phyloP scores from a whole-genome alignment of 352 stramenopile species.

The Phytophthora aleatoria region DNA sequence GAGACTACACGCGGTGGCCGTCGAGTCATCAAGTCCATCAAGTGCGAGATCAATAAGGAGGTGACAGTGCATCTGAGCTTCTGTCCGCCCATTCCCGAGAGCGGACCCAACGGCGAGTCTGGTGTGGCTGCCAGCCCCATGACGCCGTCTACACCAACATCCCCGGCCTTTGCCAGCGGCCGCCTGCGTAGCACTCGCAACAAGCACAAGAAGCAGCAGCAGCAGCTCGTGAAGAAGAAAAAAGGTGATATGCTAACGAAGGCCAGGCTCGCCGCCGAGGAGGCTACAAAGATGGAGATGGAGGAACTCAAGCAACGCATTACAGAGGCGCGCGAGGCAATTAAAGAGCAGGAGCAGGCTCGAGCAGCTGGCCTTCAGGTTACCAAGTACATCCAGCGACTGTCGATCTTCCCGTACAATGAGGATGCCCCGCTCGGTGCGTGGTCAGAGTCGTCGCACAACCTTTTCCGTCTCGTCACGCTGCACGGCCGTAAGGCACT shows the following conservation, averaged over 20 bases:
- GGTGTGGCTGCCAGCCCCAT: constrained; percentile 85
- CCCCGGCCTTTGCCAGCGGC: constrained; percentile 69
- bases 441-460: constrained; percentile 83
- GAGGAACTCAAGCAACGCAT: constrained; percentile 87
- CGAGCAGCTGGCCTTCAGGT: constrained; percentile 74
- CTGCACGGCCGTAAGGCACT: constrained; percentile 79
- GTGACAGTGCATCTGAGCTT: constrained; percentile 85
- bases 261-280: constrained; percentile 82
- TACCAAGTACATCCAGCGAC: constrained; percentile 87
- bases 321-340: constrained; percentile 72
- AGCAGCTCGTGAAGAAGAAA: constrained; percentile 88
- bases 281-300: constrained; percentile 89
- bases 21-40: constrained; percentile 87
- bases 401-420: constrained; percentile 83
- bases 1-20: constrained; percentile 84
- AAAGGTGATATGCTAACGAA: constrained; percentile 89
- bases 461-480: constrained; percentile 79
- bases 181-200: constrained; percentile 78
- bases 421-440: constrained; percentile 75
- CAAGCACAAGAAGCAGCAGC: constrained; percentile 85
- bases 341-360: constrained; percentile 82
- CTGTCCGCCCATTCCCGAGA: constrained; percentile 80
- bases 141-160: constrained; percentile 86
- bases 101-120: constrained; percentile 76
- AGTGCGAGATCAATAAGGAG: constrained; percentile 89